Percentiles rank a stretch among this genome's conserved stretches.
These are phyloP conservation scores for Osmanthus fragrans DNA, from an alignment of 257 asterid species.

Conservation along the genomic window DNA sequence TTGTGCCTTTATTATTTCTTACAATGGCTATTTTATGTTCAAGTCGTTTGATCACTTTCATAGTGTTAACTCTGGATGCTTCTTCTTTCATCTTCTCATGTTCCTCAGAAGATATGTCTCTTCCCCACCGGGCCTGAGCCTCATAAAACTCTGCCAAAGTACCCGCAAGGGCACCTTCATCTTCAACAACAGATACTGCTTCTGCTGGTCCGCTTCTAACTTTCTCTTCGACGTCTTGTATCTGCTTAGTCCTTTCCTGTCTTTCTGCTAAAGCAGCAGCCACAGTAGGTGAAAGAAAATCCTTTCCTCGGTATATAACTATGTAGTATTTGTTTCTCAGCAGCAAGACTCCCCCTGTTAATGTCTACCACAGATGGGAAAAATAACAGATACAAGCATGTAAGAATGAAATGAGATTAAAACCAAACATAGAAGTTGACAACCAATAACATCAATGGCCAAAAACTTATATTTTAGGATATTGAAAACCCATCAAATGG, in stretches of 20 bases:
- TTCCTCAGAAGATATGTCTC: conserved; percentile 68
- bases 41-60: conserved; percentile 69
- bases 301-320: conserved; percentile 94
- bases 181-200: conserved; percentile 44
- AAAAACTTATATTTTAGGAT: conserved; percentile 10
- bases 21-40: conserved; percentile 87
- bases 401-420: conserved; percentile 1
- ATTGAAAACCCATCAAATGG: not conserved
- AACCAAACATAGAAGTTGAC: conserved; percentile 14
- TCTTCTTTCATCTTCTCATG: conserved; percentile 71
- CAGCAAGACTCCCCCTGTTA: conserved; percentile 91
- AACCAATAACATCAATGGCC: conserved; percentile 4
- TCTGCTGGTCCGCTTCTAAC: conserved; percentile 46
- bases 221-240: conserved; percentile 85
- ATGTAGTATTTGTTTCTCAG: conserved; percentile 93
- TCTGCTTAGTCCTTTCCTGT: conserved; percentile 77
- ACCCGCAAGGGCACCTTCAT: conserved; percentile 68
- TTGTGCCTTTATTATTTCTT: conserved; percentile 31
- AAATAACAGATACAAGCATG: not conserved
- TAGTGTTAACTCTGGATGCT: conserved; percentile 67
- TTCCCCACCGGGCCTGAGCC: conserved; percentile 92
- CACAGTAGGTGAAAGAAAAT: conserved; percentile 84
- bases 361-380: conserved; percentile 44
- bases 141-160: conserved; percentile 93
- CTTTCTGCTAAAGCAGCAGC: conserved; percentile 83